Evolutionary conservation across 1,284 basidiomycete species (phyloP).

Genomic region (Thelephora terrestris): DNA sequence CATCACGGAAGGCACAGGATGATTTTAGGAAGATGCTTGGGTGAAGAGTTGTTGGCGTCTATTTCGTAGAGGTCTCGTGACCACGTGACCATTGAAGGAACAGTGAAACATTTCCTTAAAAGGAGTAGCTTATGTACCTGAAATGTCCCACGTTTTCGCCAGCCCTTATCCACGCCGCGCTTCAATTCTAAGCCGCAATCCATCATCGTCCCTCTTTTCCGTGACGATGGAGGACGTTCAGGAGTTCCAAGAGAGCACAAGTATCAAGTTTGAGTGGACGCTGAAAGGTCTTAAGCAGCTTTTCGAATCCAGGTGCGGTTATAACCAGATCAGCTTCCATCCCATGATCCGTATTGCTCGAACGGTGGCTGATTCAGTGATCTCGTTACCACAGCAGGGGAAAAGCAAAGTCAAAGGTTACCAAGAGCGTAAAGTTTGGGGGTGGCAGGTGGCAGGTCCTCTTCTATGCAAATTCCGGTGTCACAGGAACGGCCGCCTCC

Average conservation of each 20-base stretch:
- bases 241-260: conserved; percentile 44
- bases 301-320: conserved; percentile 56
- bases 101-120: not conserved
- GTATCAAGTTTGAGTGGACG: conserved; percentile 69
- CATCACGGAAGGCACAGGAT: conserved; percentile 48
- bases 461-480: conserved; percentile 76
- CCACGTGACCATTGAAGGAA: too few species aligned
- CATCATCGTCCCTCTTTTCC: conserved; percentile 2
- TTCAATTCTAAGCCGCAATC: not conserved
- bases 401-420: conserved; percentile 61
- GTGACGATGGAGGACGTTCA: not conserved
- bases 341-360: too few species aligned
- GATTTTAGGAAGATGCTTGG: conserved; percentile 72
- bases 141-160: not conserved
- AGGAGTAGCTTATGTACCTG: not conserved
- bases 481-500: conserved; percentile 26
- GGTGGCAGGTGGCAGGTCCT: conserved; percentile 69
- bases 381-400: conserved; percentile 34
- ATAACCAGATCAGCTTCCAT: too few species aligned
- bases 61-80: not conserved
- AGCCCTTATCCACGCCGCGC: not conserved
- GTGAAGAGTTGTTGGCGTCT: conserved; percentile 14
- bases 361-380: too few species aligned
- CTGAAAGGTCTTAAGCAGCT: conserved; percentile 55
- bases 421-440: conserved; percentile 56